These are phyloP conservation scores for Saprolegnia diclina DNA, from an alignment of 352 stramenopile species.

Conservation along the genomic window DNA sequence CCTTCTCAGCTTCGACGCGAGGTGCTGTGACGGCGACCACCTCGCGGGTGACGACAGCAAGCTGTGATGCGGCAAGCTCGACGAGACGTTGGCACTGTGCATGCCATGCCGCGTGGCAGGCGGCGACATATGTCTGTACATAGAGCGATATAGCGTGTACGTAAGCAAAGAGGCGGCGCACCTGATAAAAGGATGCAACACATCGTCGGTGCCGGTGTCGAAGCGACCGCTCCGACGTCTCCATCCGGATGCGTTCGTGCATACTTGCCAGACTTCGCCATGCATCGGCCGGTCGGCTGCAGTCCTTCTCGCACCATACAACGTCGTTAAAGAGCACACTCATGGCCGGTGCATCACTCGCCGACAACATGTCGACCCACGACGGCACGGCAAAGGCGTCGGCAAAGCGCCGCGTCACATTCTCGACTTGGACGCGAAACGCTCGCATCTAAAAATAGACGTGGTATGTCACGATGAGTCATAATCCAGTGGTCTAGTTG, in stretches of 20 bases:
- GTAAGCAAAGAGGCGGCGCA: background rate
- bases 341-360: background rate
- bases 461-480: background rate
- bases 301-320: conserved; percentile 3
- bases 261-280: background rate
- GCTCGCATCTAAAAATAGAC: too few species aligned
- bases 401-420: too few species aligned
- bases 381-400: background rate
- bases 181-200: background rate
- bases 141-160: background rate
- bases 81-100: background rate
- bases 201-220: background rate
- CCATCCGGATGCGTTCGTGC: background rate
- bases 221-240: background rate
- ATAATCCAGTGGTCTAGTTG: background rate
- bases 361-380: background rate
- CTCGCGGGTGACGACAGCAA: background rate
- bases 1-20: background rate
- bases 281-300: background rate
- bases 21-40: background rate
- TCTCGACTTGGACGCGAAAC: too few species aligned
- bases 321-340: background rate
- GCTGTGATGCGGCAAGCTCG: background rate
- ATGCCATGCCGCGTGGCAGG: conserved; percentile 8
- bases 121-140: background rate